phyloP scores from a whole-genome alignment of 2,329 filamentous ascomycete genomes.

The Tricladium varicosporioides region DNA sequence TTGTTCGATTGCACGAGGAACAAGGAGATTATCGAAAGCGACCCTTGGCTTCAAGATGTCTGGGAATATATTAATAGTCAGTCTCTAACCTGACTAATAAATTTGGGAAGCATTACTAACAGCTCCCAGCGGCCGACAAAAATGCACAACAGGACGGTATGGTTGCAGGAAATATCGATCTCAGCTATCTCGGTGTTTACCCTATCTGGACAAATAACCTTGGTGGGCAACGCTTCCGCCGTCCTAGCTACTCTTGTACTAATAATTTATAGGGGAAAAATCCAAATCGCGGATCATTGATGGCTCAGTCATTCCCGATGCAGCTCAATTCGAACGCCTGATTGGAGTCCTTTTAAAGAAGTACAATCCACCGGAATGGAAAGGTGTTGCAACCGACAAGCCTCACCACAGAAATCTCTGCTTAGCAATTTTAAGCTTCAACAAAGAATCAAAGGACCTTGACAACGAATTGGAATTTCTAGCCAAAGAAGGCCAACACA shows the following conservation, averaged over 20 bases:
- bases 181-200: constrained; percentile 73
- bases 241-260: background rate
- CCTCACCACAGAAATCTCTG: constrained; percentile 73
- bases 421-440: constrained; percentile 72
- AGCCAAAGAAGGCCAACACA: constrained; percentile 53
- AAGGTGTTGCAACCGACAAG: constrained; percentile 60
- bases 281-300: constrained; percentile 47
- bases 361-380: constrained; percentile 59
- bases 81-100: constrained; percentile 27
- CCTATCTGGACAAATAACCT: constrained; percentile 71
- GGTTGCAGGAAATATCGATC: constrained; percentile 64
- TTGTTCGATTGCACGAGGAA: constrained; percentile 65
- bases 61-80: constrained; percentile 73
- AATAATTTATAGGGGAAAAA: constrained; percentile 42
- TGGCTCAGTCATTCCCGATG: constrained; percentile 42
- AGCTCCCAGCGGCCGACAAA: constrained; percentile 54
- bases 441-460: constrained; percentile 51
- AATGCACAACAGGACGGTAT: constrained; percentile 68
- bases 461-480: constrained; percentile 44
- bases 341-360: constrained; percentile 64
- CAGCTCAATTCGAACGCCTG: constrained; percentile 56
- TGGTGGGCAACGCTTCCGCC: constrained; percentile 43
- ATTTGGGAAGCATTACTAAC: background rate
- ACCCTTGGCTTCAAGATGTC: constrained; percentile 73
- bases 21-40: constrained; percentile 63